Percentiles rank a stretch among this genome's conserved stretches.
Evolutionary conservation across 495 filamentous ascomycete species (phyloP).

Genomic region (Penicillium egyptiacum): DNA sequence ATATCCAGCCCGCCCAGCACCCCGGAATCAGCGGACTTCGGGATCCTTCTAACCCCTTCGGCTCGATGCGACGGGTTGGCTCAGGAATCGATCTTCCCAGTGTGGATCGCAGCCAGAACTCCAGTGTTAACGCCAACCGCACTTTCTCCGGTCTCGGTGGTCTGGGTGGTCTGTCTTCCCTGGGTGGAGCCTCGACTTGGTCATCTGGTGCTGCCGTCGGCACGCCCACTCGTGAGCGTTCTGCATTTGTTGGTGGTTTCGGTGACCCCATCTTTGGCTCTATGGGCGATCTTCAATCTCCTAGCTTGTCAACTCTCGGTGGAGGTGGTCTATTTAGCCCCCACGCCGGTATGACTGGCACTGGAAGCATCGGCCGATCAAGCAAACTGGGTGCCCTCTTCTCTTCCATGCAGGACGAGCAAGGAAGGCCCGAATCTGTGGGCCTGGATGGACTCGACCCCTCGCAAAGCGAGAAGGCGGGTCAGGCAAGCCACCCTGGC

Average conservation of each 20-base stretch:
- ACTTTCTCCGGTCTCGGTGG: slow-evolving; percentile 67
- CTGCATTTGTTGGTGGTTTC: slow-evolving; percentile 64
- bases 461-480: slow-evolving; percentile 30
- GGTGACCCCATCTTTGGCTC: slow-evolving; percentile 70
- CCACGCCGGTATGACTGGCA: slow-evolving; percentile 44
- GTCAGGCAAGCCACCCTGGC: slow-evolving; percentile 32
- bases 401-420: slow-evolving; percentile 80
- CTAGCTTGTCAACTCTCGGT: slow-evolving; percentile 62
- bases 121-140: slow-evolving; percentile 72
- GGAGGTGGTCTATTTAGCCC: slow-evolving; percentile 56
- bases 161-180: slow-evolving; percentile 56
- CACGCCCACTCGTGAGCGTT: slow-evolving; percentile 76
- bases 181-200: slow-evolving; percentile 65
- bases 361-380: slow-evolving; percentile 62
- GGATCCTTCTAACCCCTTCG: slow-evolving; percentile 50
- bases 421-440: slow-evolving; percentile 52
- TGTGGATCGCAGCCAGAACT: slow-evolving; percentile 84
- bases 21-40: slow-evolving; percentile 57
- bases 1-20: slow-evolving; percentile 55
- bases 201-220: slow-evolving; percentile 56
- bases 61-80: slow-evolving; percentile 48
- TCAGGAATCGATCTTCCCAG: slow-evolving; percentile 61
- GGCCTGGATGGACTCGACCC: slow-evolving; percentile 41
- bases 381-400: slow-evolving; percentile 89
- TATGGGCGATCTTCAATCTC: slow-evolving; percentile 73